phyloP scores from a whole-genome alignment of 106 monocot genomes.

The Vanilla planifolia region DNA sequence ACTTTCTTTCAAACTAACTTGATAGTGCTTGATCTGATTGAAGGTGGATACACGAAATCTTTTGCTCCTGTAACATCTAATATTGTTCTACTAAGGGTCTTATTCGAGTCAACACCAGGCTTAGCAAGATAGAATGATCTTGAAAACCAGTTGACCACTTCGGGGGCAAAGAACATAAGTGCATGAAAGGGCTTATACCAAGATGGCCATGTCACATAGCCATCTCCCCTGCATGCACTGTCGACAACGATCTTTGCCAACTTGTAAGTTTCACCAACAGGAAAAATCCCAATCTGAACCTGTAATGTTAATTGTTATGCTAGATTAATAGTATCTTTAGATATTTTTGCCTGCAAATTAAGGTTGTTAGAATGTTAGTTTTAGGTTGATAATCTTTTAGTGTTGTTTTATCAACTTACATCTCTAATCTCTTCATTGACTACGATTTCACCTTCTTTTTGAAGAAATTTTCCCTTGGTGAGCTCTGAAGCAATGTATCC shows the following conservation, averaged over 20 bases:
- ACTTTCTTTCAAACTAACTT: neutral
- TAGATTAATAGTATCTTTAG: too few relatives aligned
- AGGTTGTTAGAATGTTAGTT: too few relatives aligned
- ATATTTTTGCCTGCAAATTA: too few relatives aligned
- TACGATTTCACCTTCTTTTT: slow-evolving; percentile 45
- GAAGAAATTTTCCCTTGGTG: slow-evolving; percentile 63
- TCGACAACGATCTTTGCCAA: slow-evolving; percentile 45
- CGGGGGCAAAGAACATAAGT: slow-evolving; percentile 50
- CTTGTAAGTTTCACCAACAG: slow-evolving; percentile 32
- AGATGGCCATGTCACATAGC: slow-evolving; percentile 65
- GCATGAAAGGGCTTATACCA: slow-evolving; percentile 47
- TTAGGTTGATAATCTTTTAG: too few relatives aligned
- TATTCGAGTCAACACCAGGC: slow-evolving; percentile 14
- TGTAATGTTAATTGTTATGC: too few relatives aligned
- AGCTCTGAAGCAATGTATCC: slow-evolving; percentile 72
- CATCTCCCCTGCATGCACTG: slow-evolving; percentile 50
- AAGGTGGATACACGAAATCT: slow-evolving; percentile 56
- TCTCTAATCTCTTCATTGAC: slow-evolving; percentile 51
- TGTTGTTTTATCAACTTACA: slow-evolving; percentile 31
- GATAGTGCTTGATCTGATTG: slow-evolving; percentile 24
- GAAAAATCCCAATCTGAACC: slow-evolving; percentile 56
- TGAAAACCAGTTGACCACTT: slow-evolving; percentile 44
- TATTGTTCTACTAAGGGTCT: slow-evolving; percentile 43
- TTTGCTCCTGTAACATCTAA: slow-evolving; percentile 47
- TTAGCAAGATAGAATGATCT: slow-evolving; percentile 31